Base-by-base conservation (phyloP, 1,139 yeast genomes). In the Candida pseudocylindracea region DNA sequence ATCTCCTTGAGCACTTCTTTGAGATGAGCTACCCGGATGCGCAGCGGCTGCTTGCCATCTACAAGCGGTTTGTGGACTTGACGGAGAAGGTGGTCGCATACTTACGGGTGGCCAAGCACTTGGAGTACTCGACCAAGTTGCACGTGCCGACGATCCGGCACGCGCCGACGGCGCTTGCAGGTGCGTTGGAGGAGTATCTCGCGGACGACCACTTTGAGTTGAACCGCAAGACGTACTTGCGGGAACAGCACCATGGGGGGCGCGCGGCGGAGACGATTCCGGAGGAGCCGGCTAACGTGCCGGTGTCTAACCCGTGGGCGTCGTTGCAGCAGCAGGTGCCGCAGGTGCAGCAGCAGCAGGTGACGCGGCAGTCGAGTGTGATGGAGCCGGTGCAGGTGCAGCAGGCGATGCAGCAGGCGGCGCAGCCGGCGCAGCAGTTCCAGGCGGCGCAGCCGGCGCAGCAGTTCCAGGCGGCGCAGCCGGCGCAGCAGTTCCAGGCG, bases 111-210 rank as follows among this genome's bases (percentile, higher is more conserved):
- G 98, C 96, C 6, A 85, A 88, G 47, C 85, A 76, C 48, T 59
- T 80, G 42, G 93, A 81, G 49, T 68, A 72, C 45, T 71, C 88
- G 2, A 81, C 96, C 1, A 83, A 83, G 44, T 58, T 88, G 38
- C 83, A 78, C 46, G 93, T 88, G 26, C 98, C 98, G 25, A 85
- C 93, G 10, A 85, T 88, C 38, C 81, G 81, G 49, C 98, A 88
- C 52, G 95, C 96, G 0, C 96, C 96, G 10, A 85, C 95, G 2
- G 91, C 93, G 25, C 63, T 88, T 43, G 78, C 93, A 8, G 64
- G 73, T 30, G 75, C 92, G 10, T 62, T 88, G 36, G 92, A 81
- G 46, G 95, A 85, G 42, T 91, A 88, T 50, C 57, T 88, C 43
- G 66, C 72, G 45, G 93, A 78, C 48, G 80, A 80, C n/a, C 76